Base-by-base conservation (phyloP, 1,284 basidiomycete genomes). In the Porphyrellus sp. region DNA sequence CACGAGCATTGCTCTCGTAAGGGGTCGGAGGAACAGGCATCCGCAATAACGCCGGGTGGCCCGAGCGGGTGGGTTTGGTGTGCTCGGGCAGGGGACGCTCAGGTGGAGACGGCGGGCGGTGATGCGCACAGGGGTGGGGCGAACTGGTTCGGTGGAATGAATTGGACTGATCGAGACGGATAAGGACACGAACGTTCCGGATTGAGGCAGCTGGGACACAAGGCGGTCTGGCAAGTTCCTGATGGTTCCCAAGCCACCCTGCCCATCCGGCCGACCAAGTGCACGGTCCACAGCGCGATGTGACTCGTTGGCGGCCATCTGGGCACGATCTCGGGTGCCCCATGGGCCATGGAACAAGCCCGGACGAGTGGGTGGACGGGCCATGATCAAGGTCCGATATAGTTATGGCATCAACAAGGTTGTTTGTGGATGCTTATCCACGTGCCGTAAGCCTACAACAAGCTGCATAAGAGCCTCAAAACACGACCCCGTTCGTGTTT, bases 381-480 rank as follows among this genome's bases (percentile, higher is more conserved):
- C 11, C 39, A 8, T 3, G 46, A 56, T 63, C 55, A 54, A 43
- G 65, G 23, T 66, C 65, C 61, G 64, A 69, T 69, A 60, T 67
- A 39, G 59, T 57, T 56, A 58, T 56, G 59, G 63, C 35, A 54
- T 71, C 59, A 70, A 71, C 68, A 48, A 66, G 46, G 54, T 68
- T 68, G 66, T 68, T 68, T 68, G 66, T 61, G 27, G 52, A 52
- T 68, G 66, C 66, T 68, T 68, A 68, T 67, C 51, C 68, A 53
- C 57, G 57, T 68, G 66, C 68, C 70, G 66, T 68, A 68, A 68
- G 58, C 52, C 50, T 59, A 65, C 67, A 69, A 68, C 69, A 64
- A 69, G 58, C 47, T 42, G 28, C 63, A 63, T 63, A 65, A 68
- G 61, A 70, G 63, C 57, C 55, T 64, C 57, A 63, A 62, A 49